Conservation (phyloP, 108 stramenopile genomes). For the Cyclotella kingstonii region DNA sequence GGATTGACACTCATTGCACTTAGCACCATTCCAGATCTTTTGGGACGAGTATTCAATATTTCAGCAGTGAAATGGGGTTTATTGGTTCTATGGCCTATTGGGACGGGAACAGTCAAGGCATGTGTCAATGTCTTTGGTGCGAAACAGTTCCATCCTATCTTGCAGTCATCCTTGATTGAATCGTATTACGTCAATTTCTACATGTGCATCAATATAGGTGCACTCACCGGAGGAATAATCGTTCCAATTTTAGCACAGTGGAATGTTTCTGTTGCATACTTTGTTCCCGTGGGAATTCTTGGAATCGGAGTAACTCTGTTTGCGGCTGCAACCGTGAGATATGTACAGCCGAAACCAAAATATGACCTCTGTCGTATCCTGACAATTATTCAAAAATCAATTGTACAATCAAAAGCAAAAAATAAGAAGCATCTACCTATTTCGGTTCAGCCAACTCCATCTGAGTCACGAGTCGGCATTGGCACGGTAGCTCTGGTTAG, state of each 20-base stretch:
- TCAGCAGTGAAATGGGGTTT: conserved; percentile 52
- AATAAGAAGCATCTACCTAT: conserved; percentile 4
- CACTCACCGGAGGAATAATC: conserved; percentile 73
- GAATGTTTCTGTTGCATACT: conserved; percentile 75
- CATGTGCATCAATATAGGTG: conserved; percentile 90
- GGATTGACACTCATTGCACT: conserved; percentile 71
- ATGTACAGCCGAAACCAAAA: conserved; percentile 52
- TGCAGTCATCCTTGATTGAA: conserved; percentile 77
- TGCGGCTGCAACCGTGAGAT: conserved; percentile 58
- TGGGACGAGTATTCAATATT: conserved; percentile 62
- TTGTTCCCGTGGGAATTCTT: conserved; percentile 69
- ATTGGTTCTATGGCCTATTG: conserved; percentile 76
- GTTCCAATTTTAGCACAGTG: conserved; percentile 74
- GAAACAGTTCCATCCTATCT: conserved; percentile 83
- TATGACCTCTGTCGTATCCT: conserved; percentile 9
- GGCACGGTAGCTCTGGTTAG: conserved; percentile 52
- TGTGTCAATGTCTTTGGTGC: conserved; percentile 89
- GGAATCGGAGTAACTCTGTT: conserved; percentile 63
- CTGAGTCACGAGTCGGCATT: conserved; percentile 35
- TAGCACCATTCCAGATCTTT: conserved; percentile 60
- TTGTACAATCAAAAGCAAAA: not conserved
- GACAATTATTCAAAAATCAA: not conserved
- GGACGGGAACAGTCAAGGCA: conserved; percentile 81
- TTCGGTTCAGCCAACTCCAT: conserved; percentile 5
- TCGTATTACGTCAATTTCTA: conserved; percentile 87